These are phyloP conservation scores for Fusarium caatingaense DNA, from an alignment of 2,329 filamentous ascomycete genomes.

Conservation along the genomic window DNA sequence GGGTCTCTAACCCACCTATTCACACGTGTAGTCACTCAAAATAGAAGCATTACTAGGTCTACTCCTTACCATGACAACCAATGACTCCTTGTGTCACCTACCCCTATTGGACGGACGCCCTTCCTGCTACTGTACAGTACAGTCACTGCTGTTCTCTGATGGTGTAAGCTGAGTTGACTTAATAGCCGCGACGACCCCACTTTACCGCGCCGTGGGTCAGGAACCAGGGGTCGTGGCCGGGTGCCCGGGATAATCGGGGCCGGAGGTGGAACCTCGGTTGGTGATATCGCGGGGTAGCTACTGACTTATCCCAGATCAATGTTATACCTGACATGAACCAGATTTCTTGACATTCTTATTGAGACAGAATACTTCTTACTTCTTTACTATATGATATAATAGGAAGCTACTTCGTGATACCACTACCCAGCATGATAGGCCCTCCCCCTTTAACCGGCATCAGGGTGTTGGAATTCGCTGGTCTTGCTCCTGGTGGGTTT, in stretches of 20 bases:
- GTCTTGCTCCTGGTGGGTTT: conserved; percentile 69
- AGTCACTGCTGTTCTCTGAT: neutral
- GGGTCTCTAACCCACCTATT: neutral
- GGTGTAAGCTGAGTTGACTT: conserved; percentile 1
- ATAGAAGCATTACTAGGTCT: neutral
- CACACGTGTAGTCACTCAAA: neutral
- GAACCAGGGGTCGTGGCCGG: neutral
- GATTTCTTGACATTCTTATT: neutral
- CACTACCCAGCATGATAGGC: conserved; percentile 41
- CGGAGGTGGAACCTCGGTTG: conserved; percentile 39
- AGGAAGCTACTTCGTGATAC: neutral
- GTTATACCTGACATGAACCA: neutral
- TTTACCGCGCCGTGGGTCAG: conserved; percentile 2
- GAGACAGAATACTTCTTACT: neutral
- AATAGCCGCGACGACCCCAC: conserved; percentile 8
- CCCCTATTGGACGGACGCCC: neutral
- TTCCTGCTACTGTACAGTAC: neutral
- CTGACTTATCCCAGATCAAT: neutral
- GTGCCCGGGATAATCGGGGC: neutral
- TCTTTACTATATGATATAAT: neutral
- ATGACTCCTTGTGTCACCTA: too few species aligned
- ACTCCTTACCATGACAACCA: neutral
- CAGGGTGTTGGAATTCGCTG: conserved; percentile 70
- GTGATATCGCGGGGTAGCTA: conserved; percentile 32
- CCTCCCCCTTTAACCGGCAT: conserved; percentile 59